phyloP scores from a whole-genome alignment of 179 eudicot genomes.

The Patellifolia procumbens region DNA sequence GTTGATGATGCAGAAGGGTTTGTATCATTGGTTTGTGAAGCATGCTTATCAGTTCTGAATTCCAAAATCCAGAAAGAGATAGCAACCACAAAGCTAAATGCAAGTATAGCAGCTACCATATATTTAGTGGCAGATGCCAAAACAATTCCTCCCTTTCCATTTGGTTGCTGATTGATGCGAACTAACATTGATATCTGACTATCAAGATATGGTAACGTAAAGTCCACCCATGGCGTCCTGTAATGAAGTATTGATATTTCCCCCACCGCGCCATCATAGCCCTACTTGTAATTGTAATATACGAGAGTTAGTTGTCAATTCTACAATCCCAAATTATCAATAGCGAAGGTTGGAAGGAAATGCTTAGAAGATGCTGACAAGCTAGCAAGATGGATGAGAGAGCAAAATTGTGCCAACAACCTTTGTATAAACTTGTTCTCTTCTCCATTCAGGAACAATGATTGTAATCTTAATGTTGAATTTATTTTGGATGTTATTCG shows the following conservation, averaged over 20 bases:
- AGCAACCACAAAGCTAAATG: conserved; percentile 27
- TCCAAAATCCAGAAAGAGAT: conserved; percentile 24
- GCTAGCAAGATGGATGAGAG: too few relatives aligned
- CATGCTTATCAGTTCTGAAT: conserved; percentile 24
- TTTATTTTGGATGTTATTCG: too few relatives aligned
- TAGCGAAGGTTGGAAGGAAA: too few relatives aligned
- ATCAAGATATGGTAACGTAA: conserved; percentile 30
- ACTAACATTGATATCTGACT: conserved; percentile 34
- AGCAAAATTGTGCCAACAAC: too few relatives aligned
- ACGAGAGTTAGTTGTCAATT: background rate
- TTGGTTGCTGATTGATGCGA: conserved; percentile 6
- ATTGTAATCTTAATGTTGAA: too few relatives aligned
- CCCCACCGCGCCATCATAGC: conserved; percentile 25
- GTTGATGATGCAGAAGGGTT: background rate
- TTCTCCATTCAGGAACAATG: too few relatives aligned
- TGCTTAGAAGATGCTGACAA: too few relatives aligned
- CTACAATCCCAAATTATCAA: background rate
- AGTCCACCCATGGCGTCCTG: conserved; percentile 30
- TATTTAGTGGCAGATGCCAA: conserved; percentile 21
- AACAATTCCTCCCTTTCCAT: background rate
- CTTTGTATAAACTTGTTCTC: too few relatives aligned
- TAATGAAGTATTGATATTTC: conserved; percentile 27
- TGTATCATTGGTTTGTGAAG: background rate
- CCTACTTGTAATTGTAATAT: background rate
- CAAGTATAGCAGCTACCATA: conserved; percentile 25